A percentile compares a stretch with the other conserved stretches of the same genome.
phyloP scores from a whole-genome alignment of 2,329 filamentous ascomycete genomes.

The Phialocephala sp. region DNA sequence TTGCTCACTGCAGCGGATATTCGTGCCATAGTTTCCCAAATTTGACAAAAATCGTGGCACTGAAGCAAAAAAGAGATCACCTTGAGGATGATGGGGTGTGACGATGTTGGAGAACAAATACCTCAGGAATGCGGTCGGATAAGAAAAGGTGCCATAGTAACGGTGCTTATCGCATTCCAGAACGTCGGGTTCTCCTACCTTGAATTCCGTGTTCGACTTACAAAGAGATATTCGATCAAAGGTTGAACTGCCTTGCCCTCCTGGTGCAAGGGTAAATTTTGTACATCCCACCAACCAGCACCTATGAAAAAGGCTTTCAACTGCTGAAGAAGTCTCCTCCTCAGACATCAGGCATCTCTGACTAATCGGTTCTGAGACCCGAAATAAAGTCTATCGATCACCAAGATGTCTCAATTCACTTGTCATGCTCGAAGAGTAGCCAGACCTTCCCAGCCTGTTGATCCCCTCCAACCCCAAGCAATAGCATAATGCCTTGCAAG shows the following conservation, averaged over 20 bases:
- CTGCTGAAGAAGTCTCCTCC: background rate
- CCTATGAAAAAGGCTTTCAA: background rate
- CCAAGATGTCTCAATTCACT: background rate
- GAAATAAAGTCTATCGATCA: background rate
- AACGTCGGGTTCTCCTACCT: background rate
- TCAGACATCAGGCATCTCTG: background rate
- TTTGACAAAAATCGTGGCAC: background rate
- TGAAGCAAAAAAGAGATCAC: background rate
- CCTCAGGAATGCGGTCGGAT: background rate
- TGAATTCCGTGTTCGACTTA: background rate
- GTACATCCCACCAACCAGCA: background rate
- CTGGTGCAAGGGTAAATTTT: background rate
- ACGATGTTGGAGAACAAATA: background rate
- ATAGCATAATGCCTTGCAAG: slow-evolving; percentile 89
- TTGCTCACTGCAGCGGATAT: background rate
- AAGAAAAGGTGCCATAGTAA: background rate
- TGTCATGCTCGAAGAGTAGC: slow-evolving; percentile 9
- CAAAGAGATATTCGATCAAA: background rate
- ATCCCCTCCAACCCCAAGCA: slow-evolving; percentile 76
- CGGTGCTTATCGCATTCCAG: background rate
- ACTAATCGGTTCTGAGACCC: background rate
- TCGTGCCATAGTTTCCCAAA: background rate
- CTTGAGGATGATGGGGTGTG: background rate
- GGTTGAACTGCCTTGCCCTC: no score
- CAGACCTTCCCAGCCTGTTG: slow-evolving; percentile 30